A percentile compares a stretch with the other conserved stretches of the same genome.
Conservation (phyloP, 345 rosid genomes). For the Stellera chamaejasme region DNA sequence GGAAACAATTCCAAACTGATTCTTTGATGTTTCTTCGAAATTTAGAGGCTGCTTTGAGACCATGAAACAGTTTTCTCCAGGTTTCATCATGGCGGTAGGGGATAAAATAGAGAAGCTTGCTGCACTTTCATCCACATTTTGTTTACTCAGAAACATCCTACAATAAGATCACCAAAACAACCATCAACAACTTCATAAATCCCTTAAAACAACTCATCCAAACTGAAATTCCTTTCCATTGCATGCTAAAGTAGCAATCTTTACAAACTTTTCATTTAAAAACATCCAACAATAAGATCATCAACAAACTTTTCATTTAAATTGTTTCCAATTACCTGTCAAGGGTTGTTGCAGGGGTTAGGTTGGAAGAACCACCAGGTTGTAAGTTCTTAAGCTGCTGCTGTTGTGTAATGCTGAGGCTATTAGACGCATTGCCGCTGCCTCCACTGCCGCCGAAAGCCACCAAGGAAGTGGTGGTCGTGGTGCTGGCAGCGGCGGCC, state of each 20-base stretch:
- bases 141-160: slow-evolving; percentile 13
- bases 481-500: slow-evolving; percentile 24
- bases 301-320: not conserved
- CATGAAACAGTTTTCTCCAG: slow-evolving; percentile 21
- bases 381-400: slow-evolving; percentile 25
- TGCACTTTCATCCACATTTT: slow-evolving; percentile 21
- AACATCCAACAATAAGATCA: no score
- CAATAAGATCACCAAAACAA: not conserved
- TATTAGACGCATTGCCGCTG: slow-evolving; percentile 23
- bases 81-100: slow-evolving; percentile 18
- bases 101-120: slow-evolving; percentile 28
- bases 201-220: no score
- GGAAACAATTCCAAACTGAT: slow-evolving; percentile 43
- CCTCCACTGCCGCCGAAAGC: slow-evolving; percentile 15
- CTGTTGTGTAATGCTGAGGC: slow-evolving; percentile 21
- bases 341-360: slow-evolving; percentile 8
- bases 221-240: no score
- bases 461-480: slow-evolving; percentile 22
- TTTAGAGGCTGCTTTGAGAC: slow-evolving; percentile 27
- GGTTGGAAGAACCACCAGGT: slow-evolving; percentile 27
- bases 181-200: no score
- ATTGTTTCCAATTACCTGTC: slow-evolving; percentile 23
- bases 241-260: no score
- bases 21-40: slow-evolving; percentile 17
- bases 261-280: no score